Base-by-base conservation (phyloP, 179 eudicot species). In the Silene noctiflora region DNA sequence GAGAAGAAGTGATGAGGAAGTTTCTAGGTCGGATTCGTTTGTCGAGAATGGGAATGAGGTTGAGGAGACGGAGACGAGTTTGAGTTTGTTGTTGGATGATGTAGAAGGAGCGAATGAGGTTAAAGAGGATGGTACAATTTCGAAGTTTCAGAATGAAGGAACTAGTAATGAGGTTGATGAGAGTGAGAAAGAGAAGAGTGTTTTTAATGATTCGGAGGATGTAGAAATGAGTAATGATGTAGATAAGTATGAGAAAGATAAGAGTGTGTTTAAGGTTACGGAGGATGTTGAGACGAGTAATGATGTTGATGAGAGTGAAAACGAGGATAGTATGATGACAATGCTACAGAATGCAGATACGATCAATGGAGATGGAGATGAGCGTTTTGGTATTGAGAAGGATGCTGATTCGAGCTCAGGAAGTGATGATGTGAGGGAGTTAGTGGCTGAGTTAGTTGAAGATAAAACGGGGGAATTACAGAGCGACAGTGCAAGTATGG, bases 381-480 rank as follows among this genome's bases (percentile, higher is more conserved):
- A 35, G 42, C 42, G 1, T 73, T 56, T 53, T 24, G 76, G 69
- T 39, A 55, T 20, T 53, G 79, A 64, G 39, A 70, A 79, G 14
- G 81, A 62, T 44, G 62, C 24, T 51, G 20, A 76, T 42, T 42
- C n/a, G 22, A 76, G 73, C 77, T 78, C 84, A 3, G 75, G 4
- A 51, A 76, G 39, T 74, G 89, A 85, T 77, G 90, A 88, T 51
- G 76, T 82, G 74, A 69, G 82, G 14, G 86, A 84, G 77, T 80
- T 81, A n/a, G 79, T 81, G 78, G 90, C 85, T 74, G 87, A 82
- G 73, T 81, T 82, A 22, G 79, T 81, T 71, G 91, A 84, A 69
- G 86, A 85, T 65, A 80, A 72, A 35, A 77, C 80, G 21, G 77
- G 75, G 31, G 78, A 78, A 53, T 35, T 69, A 77, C 89, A 91